These are phyloP conservation scores for Annulohypoxylon stygium DNA, from an alignment of 495 filamentous ascomycete species.

Conservation along the genomic window DNA sequence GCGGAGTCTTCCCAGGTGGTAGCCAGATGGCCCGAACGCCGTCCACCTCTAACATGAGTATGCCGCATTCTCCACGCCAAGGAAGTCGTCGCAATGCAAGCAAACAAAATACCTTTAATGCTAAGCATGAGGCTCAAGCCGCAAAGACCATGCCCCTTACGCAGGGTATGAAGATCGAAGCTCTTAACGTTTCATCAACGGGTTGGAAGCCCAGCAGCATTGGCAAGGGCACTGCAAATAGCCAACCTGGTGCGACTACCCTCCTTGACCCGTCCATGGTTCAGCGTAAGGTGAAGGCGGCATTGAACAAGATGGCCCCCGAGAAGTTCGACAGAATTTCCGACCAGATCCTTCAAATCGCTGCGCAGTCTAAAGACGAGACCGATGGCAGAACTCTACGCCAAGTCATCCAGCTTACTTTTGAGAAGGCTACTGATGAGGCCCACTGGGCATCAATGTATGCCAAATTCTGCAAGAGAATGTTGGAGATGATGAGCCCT, in stretches of 20 bases:
- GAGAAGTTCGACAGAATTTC: slow-evolving; percentile 98
- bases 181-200: slow-evolving; percentile 73
- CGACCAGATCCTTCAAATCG: slow-evolving; percentile 91
- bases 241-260: slow-evolving; percentile 60
- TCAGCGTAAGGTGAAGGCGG: slow-evolving; percentile 98
- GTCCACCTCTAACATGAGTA: slow-evolving; percentile 61
- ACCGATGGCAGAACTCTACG: slow-evolving; percentile 92
- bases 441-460: slow-evolving; percentile 99
- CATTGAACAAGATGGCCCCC: slow-evolving; percentile 99
- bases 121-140: slow-evolving; percentile 72
- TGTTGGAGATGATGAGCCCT: slow-evolving; percentile 94
- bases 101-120: slow-evolving; percentile 68
- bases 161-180: slow-evolving; percentile 80
- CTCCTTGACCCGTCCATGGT: slow-evolving; percentile 91
- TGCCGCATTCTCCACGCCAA: slow-evolving; percentile 64
- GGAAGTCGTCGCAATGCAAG: slow-evolving; percentile 71
- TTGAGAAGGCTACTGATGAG: slow-evolving; percentile 99
- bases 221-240: slow-evolving; percentile 53
- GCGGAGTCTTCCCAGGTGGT: slow-evolving; percentile 69
- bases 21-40: slow-evolving; percentile 62
- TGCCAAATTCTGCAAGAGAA: slow-evolving; percentile 97
- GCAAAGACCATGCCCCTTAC: slow-evolving; percentile 92
- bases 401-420: slow-evolving; percentile 98
- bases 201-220: slow-evolving; percentile 95
- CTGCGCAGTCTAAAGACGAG: slow-evolving; percentile 95